These are phyloP conservation scores for Teratosphaeria viscida DNA, from an alignment of 2,329 filamentous ascomycete genomes.

Conservation along the genomic window DNA sequence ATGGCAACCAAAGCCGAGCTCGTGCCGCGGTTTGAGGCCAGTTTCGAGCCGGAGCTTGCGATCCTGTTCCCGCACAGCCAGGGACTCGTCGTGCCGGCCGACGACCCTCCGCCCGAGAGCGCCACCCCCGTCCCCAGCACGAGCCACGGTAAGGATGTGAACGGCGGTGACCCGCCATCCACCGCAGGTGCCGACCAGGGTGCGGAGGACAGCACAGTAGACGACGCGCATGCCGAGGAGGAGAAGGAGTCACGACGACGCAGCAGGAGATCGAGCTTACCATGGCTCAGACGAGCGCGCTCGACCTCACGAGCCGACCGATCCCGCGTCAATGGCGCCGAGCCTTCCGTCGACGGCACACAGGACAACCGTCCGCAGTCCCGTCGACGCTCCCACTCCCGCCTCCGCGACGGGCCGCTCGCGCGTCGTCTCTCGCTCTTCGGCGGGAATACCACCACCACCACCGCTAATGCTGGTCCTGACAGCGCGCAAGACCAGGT, in stretches of 20 bases:
- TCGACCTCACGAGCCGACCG: conserved; percentile 3
- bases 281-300: conserved; percentile 4
- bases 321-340: conserved; percentile 1
- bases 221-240: background rate
- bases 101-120: background rate
- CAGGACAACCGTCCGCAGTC: conserved; percentile 14
- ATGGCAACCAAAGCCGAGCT: conserved; percentile 36
- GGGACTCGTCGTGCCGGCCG: conserved; percentile 8
- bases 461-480: background rate
- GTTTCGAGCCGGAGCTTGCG: conserved; percentile 34
- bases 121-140: background rate
- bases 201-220: background rate
- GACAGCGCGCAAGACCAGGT: conserved; percentile 14
- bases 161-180: background rate
- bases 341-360: background rate
- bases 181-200: background rate
- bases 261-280: conserved; percentile 3
- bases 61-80: conserved; percentile 28
- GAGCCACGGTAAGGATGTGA: background rate
- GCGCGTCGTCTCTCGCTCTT: conserved; percentile 19
- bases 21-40: conserved; percentile 31
- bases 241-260: background rate
- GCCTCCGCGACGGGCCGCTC: conserved; percentile 13
- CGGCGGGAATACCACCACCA: conserved; percentile 2
- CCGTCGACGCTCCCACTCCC: conserved; percentile 8